Percentiles rank a stretch among this genome's conserved stretches.
Evolutionary conservation across 176 grass and related monocot species (phyloP).

Genomic region (Musa troglodytarum): DNA sequence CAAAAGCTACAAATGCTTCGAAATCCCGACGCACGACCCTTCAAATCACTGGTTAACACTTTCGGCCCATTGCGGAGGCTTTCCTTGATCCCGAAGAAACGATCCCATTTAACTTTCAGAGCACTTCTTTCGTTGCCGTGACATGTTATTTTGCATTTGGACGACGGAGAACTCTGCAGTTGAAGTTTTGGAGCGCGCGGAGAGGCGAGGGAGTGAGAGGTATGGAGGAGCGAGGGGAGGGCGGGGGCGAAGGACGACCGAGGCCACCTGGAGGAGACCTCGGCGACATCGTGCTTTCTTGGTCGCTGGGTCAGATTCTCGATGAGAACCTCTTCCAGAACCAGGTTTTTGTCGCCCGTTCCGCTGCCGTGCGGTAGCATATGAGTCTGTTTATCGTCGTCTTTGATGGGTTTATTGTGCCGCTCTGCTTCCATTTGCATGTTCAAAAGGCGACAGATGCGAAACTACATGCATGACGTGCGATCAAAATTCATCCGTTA

Average conservation of each 20-base stretch:
- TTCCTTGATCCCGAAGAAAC: neutral
- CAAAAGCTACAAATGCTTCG: neutral
- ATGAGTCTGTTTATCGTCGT: neutral
- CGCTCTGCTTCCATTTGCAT: neutral
- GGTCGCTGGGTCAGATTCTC: conserved; percentile 4
- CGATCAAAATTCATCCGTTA: too few species aligned
- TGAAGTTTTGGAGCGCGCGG: neutral
- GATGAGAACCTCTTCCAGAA: neutral
- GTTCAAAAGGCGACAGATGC: too few species aligned
- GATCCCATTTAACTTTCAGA: neutral
- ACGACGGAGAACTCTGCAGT: neutral
- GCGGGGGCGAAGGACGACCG: neutral
- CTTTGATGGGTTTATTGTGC: neutral
- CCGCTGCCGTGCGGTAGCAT: neutral
- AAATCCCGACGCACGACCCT: neutral
- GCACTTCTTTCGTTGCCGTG: neutral
- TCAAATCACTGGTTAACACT: neutral
- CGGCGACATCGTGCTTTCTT: conserved; percentile 14
- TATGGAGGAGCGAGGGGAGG: neutral
- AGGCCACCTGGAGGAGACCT: neutral
- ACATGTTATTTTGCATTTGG: neutral
- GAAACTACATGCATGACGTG: too few species aligned
- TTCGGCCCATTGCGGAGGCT: neutral
- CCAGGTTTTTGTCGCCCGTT: neutral
- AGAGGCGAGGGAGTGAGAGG: too few species aligned